phyloP scores from a whole-genome alignment of 768 basidiomycete species.

The Panellus pusillus region DNA sequence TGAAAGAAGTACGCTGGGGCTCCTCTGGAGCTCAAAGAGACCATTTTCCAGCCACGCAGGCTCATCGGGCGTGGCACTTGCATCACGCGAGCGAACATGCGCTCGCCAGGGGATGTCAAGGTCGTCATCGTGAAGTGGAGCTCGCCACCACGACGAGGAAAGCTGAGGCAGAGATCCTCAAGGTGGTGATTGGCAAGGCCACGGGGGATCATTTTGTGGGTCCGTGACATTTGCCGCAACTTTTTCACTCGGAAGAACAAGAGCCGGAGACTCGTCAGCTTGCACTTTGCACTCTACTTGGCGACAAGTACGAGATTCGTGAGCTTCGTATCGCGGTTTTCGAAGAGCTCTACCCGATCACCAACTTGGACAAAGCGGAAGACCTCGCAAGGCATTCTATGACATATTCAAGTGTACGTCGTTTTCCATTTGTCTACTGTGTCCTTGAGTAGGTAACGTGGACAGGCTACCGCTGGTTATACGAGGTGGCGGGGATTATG shows the following conservation, averaged over 20 bases:
- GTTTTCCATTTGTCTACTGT: neutral
- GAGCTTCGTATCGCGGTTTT: neutral
- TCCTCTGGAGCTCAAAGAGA: no score
- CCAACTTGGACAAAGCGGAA: no score
- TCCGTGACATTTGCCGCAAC: constrained; percentile 1
- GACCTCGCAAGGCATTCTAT: no score
- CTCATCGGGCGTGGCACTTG: no score
- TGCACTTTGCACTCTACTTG: neutral
- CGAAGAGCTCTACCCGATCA: no score
- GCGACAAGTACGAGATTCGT: neutral
- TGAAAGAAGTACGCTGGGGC: no score
- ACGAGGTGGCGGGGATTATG: constrained; percentile 1
- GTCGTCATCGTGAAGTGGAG: constrained; percentile 9
- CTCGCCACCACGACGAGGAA: constrained; percentile 2
- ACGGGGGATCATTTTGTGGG: neutral
- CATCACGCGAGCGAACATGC: no score
- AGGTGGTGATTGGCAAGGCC: neutral
- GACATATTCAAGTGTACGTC: constrained; percentile 7
- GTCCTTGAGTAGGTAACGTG: neutral
- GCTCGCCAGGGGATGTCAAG: no score
- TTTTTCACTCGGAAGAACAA: constrained; percentile 1
- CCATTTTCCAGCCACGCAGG: constrained; percentile 7
- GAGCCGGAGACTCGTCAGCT: neutral
- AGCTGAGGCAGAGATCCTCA: constrained; percentile 1
- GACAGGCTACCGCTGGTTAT: constrained; percentile 8